Evolutionary conservation across 2,329 filamentous ascomycete species (phyloP), one percentile per base, ranked within the genome.

Genomic region (Hymenoscyphus fraxineus): DNA sequence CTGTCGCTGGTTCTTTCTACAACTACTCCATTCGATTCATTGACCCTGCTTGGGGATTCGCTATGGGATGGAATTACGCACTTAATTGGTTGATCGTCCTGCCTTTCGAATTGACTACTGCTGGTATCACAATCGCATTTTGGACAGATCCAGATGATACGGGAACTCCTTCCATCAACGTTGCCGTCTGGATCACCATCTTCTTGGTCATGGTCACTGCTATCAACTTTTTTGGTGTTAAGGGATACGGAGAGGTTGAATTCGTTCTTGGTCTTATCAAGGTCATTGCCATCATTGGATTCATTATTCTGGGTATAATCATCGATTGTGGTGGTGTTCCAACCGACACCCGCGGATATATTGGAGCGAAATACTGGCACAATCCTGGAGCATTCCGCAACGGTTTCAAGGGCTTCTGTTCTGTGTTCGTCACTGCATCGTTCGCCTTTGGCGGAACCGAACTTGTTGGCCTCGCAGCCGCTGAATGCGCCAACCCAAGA

Each of bases 21-120:
- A 89, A 92, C 19, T 97, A 94, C 79, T 95, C 93, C 13, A 96
- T 92, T 32, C 87, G 94, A 10, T 97, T 98, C 73, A 80, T 98
- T n/a, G 93, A 97, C 73, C 93, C 93, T 0, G 93, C 92, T 0
- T 97, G 92, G 92, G 93, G 93, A 51, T 64, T 64, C 31, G 62
- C 62, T 39, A 64, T 64, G 62, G 93, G 92, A 22, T 96, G 92
- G 92, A 96, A 88, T 73, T 96, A 97, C 75, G 91, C 91, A 2
- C 76, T 97, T 69, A 91, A 96, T 77, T 97, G 93, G 93, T 82
- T 96, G 3, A 83, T 93, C 55, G 87, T 93, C 0, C 77, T 97
- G 39, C 93, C 93, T 0, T 83, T 96, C 61, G 93, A 97, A 77
- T 88, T 97, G 63, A 91, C 96, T 66, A 91, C 92, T 2, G 93